Evolutionary conservation across 2,329 filamentous ascomycete species (phyloP).

Genomic region (Pseudopyricularia cyperi): DNA sequence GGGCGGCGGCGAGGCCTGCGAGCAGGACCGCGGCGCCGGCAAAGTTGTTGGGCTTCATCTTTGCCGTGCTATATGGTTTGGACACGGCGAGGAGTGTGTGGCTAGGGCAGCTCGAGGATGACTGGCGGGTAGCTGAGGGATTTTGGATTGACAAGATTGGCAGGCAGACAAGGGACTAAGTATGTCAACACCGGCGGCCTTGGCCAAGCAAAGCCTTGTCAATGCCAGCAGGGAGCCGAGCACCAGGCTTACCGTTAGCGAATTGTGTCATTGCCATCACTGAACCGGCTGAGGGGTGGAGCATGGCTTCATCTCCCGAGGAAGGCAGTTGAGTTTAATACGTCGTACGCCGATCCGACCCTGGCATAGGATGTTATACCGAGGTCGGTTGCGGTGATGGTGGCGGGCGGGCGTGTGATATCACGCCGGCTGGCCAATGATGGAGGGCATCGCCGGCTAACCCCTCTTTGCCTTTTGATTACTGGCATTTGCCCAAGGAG

Average conservation of each 20-base stretch:
- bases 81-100: not conserved
- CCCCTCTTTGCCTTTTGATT: not conserved
- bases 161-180: too few species aligned
- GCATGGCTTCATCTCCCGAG: too few species aligned
- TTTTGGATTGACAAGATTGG: too few species aligned
- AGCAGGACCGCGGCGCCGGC: not conserved
- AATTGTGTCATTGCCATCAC: too few species aligned
- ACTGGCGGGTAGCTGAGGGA: too few species aligned
- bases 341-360: not conserved
- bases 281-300: too few species aligned
- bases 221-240: too few species aligned
- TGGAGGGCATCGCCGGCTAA: not conserved
- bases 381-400: not conserved
- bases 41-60: slow-evolving; percentile 1
- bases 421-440: not conserved
- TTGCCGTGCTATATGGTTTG: not conserved
- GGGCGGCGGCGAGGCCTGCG: not conserved
- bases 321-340: not conserved
- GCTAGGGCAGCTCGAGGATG: not conserved
- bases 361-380: not conserved
- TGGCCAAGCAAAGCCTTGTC: too few species aligned
- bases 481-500: not conserved
- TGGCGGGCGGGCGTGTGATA: not conserved
- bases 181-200: too few species aligned
- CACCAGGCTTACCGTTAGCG: too few species aligned